Percentiles rank a stretch among this genome's conserved stretches.
Conservation (phyloP, 352 stramenopile genomes). For the Phytopythium mirpurense region DNA sequence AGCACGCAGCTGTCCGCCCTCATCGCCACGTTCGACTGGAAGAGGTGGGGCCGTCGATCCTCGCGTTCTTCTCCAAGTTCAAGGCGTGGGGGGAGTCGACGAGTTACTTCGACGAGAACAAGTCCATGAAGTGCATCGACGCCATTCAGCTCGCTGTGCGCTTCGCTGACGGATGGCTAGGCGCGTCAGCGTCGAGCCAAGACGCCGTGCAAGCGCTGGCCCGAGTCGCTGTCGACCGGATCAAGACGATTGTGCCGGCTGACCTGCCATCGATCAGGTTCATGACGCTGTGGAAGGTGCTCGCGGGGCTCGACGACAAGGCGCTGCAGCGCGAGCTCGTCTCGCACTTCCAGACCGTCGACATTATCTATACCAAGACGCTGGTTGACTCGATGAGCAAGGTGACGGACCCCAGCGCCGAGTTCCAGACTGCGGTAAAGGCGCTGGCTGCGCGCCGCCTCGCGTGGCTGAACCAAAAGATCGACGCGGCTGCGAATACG, state of each 20-base stretch:
- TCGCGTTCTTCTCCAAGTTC: slow-evolving; percentile 4
- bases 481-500: slow-evolving; percentile 1
- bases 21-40: slow-evolving; percentile 9
- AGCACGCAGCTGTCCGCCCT: slow-evolving; percentile 1
- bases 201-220: not conserved
- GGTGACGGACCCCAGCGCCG: not conserved
- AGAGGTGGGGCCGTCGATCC: slow-evolving; percentile 6
- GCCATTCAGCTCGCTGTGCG: slow-evolving; percentile 1
- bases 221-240: not conserved
- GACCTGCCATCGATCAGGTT: slow-evolving; percentile 1
- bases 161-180: not conserved
- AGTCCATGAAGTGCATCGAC: not conserved
- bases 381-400: slow-evolving; percentile 1
- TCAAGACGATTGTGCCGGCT: slow-evolving; percentile 5
- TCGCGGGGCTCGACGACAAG: slow-evolving; percentile 3
- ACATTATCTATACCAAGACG: not conserved
- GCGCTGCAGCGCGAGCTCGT: slow-evolving; percentile 1
- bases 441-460: not conserved
- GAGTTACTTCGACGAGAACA: not conserved
- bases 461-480: slow-evolving; percentile 3
- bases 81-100: slow-evolving; percentile 2
- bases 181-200: not conserved
- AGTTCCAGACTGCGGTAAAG: not conserved
- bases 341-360: slow-evolving; percentile 1
- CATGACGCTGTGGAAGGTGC: slow-evolving; percentile 1